Conservation (phyloP, 1,139 yeast species). For the Blastobotrys niveus region DNA sequence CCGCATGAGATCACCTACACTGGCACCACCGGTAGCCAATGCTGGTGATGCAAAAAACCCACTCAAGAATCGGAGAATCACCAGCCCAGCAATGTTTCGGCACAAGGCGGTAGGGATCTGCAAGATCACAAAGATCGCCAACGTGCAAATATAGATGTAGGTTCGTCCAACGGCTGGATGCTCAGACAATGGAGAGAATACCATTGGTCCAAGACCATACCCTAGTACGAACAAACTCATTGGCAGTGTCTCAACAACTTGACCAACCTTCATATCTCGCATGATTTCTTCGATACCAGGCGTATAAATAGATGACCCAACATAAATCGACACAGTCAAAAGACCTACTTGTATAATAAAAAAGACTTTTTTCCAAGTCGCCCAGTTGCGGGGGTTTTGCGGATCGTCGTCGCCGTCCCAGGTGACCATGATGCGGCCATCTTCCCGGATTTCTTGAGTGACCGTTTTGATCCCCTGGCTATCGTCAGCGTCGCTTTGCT, state of each 20-base stretch:
- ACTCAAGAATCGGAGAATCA: constrained; percentile 67
- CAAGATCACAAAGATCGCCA: constrained; percentile 51
- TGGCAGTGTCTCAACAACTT: constrained; percentile 44
- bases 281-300: constrained; percentile 47
- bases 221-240: constrained; percentile 52
- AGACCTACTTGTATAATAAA: constrained; percentile 41
- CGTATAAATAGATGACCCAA: constrained; percentile 57
- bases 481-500: constrained; percentile 3
- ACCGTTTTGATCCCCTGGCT: background rate
- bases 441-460: background rate
- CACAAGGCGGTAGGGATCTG: constrained; percentile 45
- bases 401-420: constrained; percentile 50
- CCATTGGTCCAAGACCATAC: constrained; percentile 50
- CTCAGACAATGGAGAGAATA: constrained; percentile 52
- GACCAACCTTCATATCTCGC: constrained; percentile 41
- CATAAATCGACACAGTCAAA: constrained; percentile 50
- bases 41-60: constrained; percentile 83
- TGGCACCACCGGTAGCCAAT: constrained; percentile 78
- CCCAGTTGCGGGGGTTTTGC: constrained; percentile 54
- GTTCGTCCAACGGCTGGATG: constrained; percentile 41
- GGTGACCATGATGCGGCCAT: constrained; percentile 18
- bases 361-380: constrained; percentile 36
- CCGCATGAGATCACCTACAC: constrained; percentile 68
- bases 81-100: constrained; percentile 40
- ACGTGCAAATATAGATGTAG: constrained; percentile 34